phyloP scores from a whole-genome alignment of 768 basidiomycete species.

The Chalciporus chontae region DNA sequence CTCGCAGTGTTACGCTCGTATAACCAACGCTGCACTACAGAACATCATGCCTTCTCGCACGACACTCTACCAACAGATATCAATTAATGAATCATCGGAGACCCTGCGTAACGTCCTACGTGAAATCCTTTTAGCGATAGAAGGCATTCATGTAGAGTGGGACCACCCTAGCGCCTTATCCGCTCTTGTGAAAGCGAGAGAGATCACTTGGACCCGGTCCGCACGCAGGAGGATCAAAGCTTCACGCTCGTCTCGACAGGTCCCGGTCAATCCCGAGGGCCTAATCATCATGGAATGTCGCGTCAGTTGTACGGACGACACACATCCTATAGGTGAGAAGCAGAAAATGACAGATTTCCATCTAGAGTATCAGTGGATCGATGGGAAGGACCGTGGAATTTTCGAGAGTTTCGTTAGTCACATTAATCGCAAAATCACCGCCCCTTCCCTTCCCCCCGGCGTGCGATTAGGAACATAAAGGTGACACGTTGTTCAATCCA shows the following conservation, averaged over 20 bases:
- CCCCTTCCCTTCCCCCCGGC: no score
- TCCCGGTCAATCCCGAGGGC: background rate
- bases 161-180: background rate
- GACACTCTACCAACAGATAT: constrained; percentile 43
- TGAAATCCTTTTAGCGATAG: constrained; percentile 34
- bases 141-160: constrained; percentile 19
- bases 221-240: constrained; percentile 53
- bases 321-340: constrained; percentile 12
- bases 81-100: constrained; percentile 4
- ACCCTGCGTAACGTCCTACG: constrained; percentile 21
- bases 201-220: constrained; percentile 68
- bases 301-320: constrained; percentile 21
- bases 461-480: background rate
- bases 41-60: constrained; percentile 57
- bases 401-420: constrained; percentile 72
- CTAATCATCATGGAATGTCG: constrained; percentile 21
- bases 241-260: background rate
- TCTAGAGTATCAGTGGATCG: constrained; percentile 56
- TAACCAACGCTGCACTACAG: constrained; percentile 42
- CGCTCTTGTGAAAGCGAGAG: constrained; percentile 27
- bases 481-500: no score
- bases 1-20: constrained; percentile 34
- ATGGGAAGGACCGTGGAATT: constrained; percentile 51
- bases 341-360: constrained; percentile 3
- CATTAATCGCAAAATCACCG: constrained; percentile 47